Percentiles rank a stretch among this genome's conserved stretches.
Evolutionary conservation across 1,284 basidiomycete genomes (phyloP).

Genomic region (Ganoderma sinense): DNA sequence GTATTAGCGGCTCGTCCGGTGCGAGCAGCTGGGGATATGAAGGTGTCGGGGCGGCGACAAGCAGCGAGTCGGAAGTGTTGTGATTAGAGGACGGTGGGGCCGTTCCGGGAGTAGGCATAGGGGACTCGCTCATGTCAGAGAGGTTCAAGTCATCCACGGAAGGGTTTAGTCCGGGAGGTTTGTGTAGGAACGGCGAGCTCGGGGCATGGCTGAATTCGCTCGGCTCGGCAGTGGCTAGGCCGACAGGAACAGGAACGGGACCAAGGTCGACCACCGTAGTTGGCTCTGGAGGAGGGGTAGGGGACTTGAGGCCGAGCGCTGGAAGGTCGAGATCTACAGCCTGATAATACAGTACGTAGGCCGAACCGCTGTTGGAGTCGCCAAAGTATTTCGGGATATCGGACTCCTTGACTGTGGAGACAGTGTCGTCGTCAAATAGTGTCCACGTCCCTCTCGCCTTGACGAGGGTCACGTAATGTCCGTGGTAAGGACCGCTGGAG

Average conservation of each 20-base stretch:
- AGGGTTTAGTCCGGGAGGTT: slow-evolving; percentile 61
- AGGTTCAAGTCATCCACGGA: slow-evolving; percentile 43
- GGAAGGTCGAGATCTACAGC: slow-evolving; percentile 83
- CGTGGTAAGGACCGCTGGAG: slow-evolving; percentile 90
- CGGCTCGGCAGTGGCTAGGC: slow-evolving; percentile 25
- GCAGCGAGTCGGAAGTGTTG: slow-evolving; percentile 14
- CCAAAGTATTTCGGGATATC: slow-evolving; percentile 97
- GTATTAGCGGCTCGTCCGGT: slow-evolving; percentile 6
- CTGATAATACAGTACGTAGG: slow-evolving; percentile 98
- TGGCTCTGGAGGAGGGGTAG: slow-evolving; percentile 32
- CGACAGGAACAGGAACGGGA: slow-evolving; percentile 32
- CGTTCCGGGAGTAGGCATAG: slow-evolving; percentile 28
- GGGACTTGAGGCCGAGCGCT: slow-evolving; percentile 68
- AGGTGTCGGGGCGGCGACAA: slow-evolving; percentile 20
- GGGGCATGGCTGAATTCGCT: slow-evolving; percentile 25
- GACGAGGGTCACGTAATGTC: slow-evolving; percentile 96
- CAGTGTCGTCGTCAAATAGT: slow-evolving; percentile 95
- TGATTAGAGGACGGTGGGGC: slow-evolving; percentile 14
- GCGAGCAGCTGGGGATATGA: slow-evolving; percentile 15
- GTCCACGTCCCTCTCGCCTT: slow-evolving; percentile 89
- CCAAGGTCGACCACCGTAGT: slow-evolving; percentile 28
- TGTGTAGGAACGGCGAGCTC: slow-evolving; percentile 39
- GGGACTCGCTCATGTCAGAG: slow-evolving; percentile 44
- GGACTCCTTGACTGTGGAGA: slow-evolving; percentile 86
- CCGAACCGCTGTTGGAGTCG: slow-evolving; percentile 87